These are phyloP conservation scores for Wolfiporia cocos DNA, from an alignment of 1,284 basidiomycete genomes.

Conservation along the genomic window DNA sequence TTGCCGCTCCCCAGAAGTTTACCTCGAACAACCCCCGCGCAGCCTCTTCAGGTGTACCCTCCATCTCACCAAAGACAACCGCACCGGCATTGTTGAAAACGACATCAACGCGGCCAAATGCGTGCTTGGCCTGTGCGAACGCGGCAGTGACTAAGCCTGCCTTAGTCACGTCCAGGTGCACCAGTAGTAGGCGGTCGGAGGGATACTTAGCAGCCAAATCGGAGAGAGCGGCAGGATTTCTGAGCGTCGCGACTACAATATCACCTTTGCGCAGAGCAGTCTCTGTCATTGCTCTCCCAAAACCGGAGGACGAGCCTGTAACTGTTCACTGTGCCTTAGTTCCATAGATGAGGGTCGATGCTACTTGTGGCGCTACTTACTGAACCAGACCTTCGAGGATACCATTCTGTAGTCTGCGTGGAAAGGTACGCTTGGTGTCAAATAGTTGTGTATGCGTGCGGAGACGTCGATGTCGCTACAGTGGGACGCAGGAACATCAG, in stretches of 20 bases:
- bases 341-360: background rate
- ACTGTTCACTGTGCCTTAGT: constrained; percentile 8
- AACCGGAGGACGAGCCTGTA: constrained; percentile 16
- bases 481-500: too few species aligned
- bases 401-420: background rate
- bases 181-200: constrained; percentile 8
- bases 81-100: constrained; percentile 17
- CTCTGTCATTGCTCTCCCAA: constrained; percentile 11
- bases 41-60: constrained; percentile 16
- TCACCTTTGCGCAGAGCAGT: constrained; percentile 12
- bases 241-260: constrained; percentile 13
- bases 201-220: constrained; percentile 13
- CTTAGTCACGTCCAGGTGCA: constrained; percentile 14
- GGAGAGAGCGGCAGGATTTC: constrained; percentile 11
- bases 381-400: constrained; percentile 4
- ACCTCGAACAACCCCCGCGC: constrained; percentile 17
- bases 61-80: constrained; percentile 11
- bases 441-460: too few species aligned
- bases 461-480: too few species aligned
- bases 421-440: too few species aligned
- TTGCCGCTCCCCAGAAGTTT: too few species aligned
- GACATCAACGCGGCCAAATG: constrained; percentile 16
- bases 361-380: constrained; percentile 16
- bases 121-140: constrained; percentile 8
- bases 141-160: constrained; percentile 7